Evolutionary conservation across 148 eudicot genomes (phyloP).

Genomic region (Fagopyrum homotropicum): DNA sequence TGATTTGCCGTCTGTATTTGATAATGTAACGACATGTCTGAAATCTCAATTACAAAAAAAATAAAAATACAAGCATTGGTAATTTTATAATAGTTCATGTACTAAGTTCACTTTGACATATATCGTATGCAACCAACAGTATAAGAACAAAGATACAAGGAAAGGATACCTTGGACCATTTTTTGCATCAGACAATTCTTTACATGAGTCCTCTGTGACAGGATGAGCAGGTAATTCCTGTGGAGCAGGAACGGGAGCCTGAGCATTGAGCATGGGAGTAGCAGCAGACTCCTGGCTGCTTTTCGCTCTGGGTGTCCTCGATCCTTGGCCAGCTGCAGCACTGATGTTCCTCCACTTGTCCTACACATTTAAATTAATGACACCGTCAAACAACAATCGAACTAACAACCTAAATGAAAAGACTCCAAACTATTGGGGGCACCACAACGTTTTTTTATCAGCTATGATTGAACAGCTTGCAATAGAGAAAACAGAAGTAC

Average conservation of each 20-base stretch:
- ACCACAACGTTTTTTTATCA: too few species aligned
- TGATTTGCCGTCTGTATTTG: neutral
- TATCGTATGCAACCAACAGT: neutral
- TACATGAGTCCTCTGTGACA: constrained; percentile 47
- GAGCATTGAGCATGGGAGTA: constrained; percentile 25
- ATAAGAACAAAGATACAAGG: neutral
- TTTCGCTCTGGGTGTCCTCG: constrained; percentile 44
- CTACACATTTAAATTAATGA: constrained; percentile 20
- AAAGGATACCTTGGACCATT: constrained; percentile 48
- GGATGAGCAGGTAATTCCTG: constrained; percentile 34
- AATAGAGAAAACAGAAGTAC: neutral
- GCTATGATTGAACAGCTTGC: neutral
- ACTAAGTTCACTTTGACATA: neutral
- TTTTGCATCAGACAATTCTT: constrained; percentile 32
- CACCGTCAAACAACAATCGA: neutral
- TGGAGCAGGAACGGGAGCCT: constrained; percentile 19
- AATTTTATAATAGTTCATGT: neutral
- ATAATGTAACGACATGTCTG: too few species aligned
- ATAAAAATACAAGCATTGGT: too few species aligned
- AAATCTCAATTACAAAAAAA: too few species aligned
- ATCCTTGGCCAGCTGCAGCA: constrained; percentile 57
- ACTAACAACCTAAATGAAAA: neutral
- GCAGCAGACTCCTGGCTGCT: constrained; percentile 32
- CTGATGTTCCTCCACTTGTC: constrained; percentile 97
- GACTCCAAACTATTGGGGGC: too few species aligned